A percentile compares a stretch with the other conserved stretches of the same genome.
Conservation (phyloP, 1,139 yeast genomes). For the Debaryomyces robertsiae region DNA sequence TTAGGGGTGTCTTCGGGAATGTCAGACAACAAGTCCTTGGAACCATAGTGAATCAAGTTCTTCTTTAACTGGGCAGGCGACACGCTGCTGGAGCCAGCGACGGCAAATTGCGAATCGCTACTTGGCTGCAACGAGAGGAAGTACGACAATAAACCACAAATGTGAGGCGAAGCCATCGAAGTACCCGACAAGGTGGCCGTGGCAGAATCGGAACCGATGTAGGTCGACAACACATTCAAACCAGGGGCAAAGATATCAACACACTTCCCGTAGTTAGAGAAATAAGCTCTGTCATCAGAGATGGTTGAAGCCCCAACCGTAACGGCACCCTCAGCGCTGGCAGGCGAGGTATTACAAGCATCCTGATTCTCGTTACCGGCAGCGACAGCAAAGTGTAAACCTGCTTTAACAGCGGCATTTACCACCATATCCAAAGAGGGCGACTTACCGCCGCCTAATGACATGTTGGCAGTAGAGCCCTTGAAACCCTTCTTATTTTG, state of each 20-base stretch:
- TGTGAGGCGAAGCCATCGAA: conserved; percentile 98
- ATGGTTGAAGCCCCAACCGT: conserved; percentile 84
- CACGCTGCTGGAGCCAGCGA: conserved; percentile 56
- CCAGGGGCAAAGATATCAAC: conserved; percentile 89
- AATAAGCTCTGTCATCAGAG: conserved; percentile 74
- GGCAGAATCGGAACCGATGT: conserved; percentile 87
- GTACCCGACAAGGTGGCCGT: conserved; percentile 96
- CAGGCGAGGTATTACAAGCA: conserved; percentile 85
- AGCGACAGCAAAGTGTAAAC: conserved; percentile 83
- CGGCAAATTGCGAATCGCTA: conserved; percentile 64
- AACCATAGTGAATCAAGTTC: conserved; percentile 79
- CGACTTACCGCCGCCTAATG: conserved; percentile 85
- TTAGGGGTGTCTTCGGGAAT: conserved; percentile 87
- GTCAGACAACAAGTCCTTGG: conserved; percentile 66
- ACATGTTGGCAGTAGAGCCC: conserved; percentile 89
- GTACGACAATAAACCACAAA: conserved; percentile 87
- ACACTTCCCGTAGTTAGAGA: conserved; percentile 82
- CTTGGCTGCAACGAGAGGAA: conserved; percentile 91
- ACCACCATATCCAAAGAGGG: conserved; percentile 82
- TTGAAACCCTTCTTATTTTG: conserved; percentile 65
- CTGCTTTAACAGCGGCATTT: conserved; percentile 79
- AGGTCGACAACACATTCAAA: conserved; percentile 76
- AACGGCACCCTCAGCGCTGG: conserved; percentile 71
- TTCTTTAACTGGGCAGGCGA: conserved; percentile 89
- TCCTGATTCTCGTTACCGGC: conserved; percentile 88